These are phyloP conservation scores for Ruellia speciosa DNA, from an alignment of 305 asterid genomes.

Conservation along the genomic window DNA sequence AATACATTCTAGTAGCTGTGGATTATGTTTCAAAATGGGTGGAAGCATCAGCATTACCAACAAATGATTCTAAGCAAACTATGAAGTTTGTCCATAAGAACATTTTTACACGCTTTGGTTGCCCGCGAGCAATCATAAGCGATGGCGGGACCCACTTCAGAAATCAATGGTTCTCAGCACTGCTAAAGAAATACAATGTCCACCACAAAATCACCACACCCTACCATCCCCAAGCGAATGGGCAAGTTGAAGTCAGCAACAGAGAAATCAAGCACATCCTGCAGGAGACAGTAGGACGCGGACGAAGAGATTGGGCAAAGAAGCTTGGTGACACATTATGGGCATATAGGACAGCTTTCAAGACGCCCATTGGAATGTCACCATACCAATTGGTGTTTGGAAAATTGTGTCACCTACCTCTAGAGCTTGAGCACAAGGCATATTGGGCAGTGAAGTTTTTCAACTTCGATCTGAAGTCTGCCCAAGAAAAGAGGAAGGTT, in stretches of 20 bases:
- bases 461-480: too few relatives aligned
- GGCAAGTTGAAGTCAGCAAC: background rate
- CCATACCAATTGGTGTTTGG: background rate
- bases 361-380: background rate
- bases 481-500: too few relatives aligned
- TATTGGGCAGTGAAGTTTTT: too few relatives aligned
- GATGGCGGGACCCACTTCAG: background rate
- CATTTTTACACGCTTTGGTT: too few relatives aligned
- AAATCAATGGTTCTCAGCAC: background rate
- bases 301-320: background rate
- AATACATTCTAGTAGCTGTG: too few relatives aligned
- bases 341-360: background rate
- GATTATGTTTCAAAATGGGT: too few relatives aligned
- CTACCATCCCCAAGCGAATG: conserved; percentile 1
- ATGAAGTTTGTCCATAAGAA: too few relatives aligned
- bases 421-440: too few relatives aligned
- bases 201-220: too few relatives aligned
- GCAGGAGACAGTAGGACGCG: background rate
- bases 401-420: background rate
- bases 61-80: too few relatives aligned
- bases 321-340: background rate
- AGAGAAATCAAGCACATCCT: background rate
- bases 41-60: too few relatives aligned
- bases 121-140: too few relatives aligned
- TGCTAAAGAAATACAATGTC: background rate